Conservation (phyloP, 1,139 yeast genomes). For the Yamadazyma kanchanaburiensis region DNA sequence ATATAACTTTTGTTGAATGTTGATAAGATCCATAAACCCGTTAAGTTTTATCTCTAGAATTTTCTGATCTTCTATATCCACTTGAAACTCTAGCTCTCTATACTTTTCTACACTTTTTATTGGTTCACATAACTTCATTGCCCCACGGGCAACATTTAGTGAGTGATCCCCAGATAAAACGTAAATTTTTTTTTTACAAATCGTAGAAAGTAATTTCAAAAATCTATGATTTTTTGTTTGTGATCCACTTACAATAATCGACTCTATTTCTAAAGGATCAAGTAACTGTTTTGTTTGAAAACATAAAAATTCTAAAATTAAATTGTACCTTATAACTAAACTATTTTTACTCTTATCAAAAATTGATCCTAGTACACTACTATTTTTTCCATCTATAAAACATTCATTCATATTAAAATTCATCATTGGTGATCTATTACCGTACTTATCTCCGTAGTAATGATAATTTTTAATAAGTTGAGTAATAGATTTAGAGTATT, state of each 20-base stretch:
- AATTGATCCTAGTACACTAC: slow-evolving; percentile 15
- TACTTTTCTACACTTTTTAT: neutral
- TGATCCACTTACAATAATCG: slow-evolving; percentile 46
- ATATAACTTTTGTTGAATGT: slow-evolving; percentile 1
- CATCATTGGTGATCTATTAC: slow-evolving; percentile 54
- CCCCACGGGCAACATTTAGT: slow-evolving; percentile 14
- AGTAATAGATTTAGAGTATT: slow-evolving; percentile 22
- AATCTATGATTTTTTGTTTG: slow-evolving; percentile 47
- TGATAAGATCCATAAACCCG: slow-evolving; percentile 2
- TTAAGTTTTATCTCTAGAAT: slow-evolving; percentile 2
- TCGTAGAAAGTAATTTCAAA: slow-evolving; percentile 23
- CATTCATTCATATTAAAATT: slow-evolving; percentile 49
- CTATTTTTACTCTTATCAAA: slow-evolving; percentile 3
- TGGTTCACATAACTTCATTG: slow-evolving; percentile 7
- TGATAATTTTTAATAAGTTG: slow-evolving; percentile 32
- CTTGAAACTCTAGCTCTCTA: slow-evolving; percentile 1
- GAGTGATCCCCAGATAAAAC: slow-evolving; percentile 12
- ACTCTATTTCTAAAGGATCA: slow-evolving; percentile 7
- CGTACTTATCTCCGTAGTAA: slow-evolving; percentile 53
- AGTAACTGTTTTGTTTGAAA: slow-evolving; percentile 47
- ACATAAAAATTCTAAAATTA: slow-evolving; percentile 46
- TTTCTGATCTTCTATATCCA: neutral
- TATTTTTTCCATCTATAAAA: slow-evolving; percentile 42
- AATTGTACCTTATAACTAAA: slow-evolving; percentile 39
- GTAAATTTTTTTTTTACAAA: slow-evolving; percentile 21